A percentile compares a stretch with the other conserved stretches of the same genome.
Evolutionary conservation across 2,329 filamentous ascomycete genomes (phyloP).

Genomic region (Didymella lethalis): DNA sequence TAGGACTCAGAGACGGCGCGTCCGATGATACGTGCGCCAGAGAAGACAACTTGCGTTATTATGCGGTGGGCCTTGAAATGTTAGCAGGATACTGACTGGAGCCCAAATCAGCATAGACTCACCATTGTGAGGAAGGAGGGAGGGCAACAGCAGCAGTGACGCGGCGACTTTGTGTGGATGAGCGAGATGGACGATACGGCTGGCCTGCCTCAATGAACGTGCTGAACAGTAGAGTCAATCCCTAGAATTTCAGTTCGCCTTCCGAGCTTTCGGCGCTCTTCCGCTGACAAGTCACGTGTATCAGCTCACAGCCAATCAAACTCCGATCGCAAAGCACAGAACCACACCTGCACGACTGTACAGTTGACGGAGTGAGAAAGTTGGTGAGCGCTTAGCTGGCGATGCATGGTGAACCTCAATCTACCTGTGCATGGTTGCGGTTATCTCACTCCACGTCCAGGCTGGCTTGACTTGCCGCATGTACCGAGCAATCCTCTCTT

Average conservation of each 20-base stretch:
- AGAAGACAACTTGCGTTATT: slow-evolving; percentile 90
- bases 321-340: slow-evolving; percentile 40
- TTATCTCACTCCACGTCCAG: background rate
- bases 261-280: slow-evolving; percentile 37
- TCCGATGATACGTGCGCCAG: slow-evolving; percentile 88
- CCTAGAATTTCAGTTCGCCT: slow-evolving; percentile 31
- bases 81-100: slow-evolving; percentile 30
- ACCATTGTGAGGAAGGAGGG: slow-evolving; percentile 36
- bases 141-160: background rate
- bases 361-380: background rate
- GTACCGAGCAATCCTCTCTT: slow-evolving; percentile 31
- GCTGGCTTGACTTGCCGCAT: slow-evolving; percentile 18
- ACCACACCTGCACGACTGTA: background rate
- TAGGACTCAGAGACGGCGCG: slow-evolving; percentile 94
- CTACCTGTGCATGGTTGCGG: background rate
- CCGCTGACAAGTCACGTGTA: slow-evolving; percentile 35
- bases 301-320: slow-evolving; percentile 38
- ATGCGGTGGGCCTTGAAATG: slow-evolving; percentile 82
- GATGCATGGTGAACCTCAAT: background rate
- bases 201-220: slow-evolving; percentile 25
- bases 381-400: background rate
- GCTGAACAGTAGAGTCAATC: slow-evolving; percentile 25
- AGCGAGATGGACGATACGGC: slow-evolving; percentile 8
- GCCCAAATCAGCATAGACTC: slow-evolving; percentile 7
- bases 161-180: background rate